Evolutionary conservation across 2,329 filamentous ascomycete species (phyloP), one percentile per base, ranked within the genome.

Genomic region (Fusarium paranaense): DNA sequence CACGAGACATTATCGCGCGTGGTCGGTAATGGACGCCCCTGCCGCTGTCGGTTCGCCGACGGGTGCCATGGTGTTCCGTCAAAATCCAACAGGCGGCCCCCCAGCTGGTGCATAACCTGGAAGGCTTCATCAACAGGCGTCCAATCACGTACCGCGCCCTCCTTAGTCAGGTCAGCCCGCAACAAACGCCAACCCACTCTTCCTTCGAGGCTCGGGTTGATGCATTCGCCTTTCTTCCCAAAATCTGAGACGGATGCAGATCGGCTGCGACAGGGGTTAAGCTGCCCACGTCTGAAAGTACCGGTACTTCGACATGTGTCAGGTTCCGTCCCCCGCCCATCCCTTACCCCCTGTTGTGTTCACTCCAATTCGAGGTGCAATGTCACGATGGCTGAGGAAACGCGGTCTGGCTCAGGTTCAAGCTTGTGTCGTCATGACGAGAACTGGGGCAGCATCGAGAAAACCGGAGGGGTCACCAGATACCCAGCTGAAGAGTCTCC

Each of bases 161-260:
- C 61, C 72, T 77, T 78, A 70, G 73, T 73, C 72, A 77, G 70
- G 56, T 62, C 73, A 69, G 68, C 54, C 64, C 66, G 63, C 64
- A 65, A 63, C 64, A 70, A 69, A 71, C 70, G 61, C 73, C 74
- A 73, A 67, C 69, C 74, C 74, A 78, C 76, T 67, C 70, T 76
- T 60, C 66, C 65, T 60, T 68, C 73, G 64, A 66, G 72, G 73
- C 73, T 78, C 70, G 76, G 73, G 67, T 70, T 76, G 75, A 75
- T 78, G 77, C 75, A 78, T 76, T 79, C 69, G 73, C 74, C 71
- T 72, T 68, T 74, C 67, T 70, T 69, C 70, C 73, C 70, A 76
- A 76, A 81, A 82, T 82, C 80, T 82, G 79, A 82, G 79, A 82
- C 80, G 79, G 79, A 76, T 80, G 80, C 78, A 82, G 80, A 82